Percentiles rank a stretch among this genome's conserved stretches.
phyloP scores from a whole-genome alignment of 2,329 filamentous ascomycete genomes.

The Fusarium domesticum region DNA sequence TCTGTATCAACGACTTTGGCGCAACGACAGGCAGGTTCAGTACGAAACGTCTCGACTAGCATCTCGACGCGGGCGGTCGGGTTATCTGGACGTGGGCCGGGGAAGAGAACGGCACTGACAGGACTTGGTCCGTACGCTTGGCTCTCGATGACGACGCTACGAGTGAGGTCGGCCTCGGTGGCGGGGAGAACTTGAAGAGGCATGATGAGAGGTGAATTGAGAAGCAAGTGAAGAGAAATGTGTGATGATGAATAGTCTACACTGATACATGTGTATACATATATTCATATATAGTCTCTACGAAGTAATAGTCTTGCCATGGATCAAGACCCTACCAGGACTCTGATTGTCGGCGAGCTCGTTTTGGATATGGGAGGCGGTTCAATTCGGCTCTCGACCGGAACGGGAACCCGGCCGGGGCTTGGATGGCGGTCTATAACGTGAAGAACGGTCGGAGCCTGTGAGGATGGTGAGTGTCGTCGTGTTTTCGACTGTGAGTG shows the following conservation, averaged over 20 bases:
- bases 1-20: slow-evolving; percentile 37
- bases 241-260: too few species aligned
- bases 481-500: too few species aligned
- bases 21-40: slow-evolving; percentile 33
- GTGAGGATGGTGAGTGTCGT: too few species aligned
- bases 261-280: too few species aligned
- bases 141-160: slow-evolving; percentile 37
- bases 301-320: background rate
- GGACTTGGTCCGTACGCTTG: slow-evolving; percentile 36
- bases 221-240: too few species aligned
- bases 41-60: slow-evolving; percentile 21
- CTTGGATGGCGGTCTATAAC: background rate
- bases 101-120: slow-evolving; percentile 34
- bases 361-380: background rate
- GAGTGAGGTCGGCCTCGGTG: slow-evolving; percentile 35
- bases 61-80: slow-evolving; percentile 19
- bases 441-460: too few species aligned
- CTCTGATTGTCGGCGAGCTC: background rate
- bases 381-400: background rate
- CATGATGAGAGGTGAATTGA: slow-evolving; percentile 28
- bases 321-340: too few species aligned
- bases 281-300: too few species aligned
- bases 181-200: slow-evolving; percentile 37
- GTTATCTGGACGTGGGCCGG: slow-evolving; percentile 23
- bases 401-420: background rate